Evolutionary conservation across 179 eudicot genomes (phyloP).

Genomic region (Carnegiea gigantea): DNA sequence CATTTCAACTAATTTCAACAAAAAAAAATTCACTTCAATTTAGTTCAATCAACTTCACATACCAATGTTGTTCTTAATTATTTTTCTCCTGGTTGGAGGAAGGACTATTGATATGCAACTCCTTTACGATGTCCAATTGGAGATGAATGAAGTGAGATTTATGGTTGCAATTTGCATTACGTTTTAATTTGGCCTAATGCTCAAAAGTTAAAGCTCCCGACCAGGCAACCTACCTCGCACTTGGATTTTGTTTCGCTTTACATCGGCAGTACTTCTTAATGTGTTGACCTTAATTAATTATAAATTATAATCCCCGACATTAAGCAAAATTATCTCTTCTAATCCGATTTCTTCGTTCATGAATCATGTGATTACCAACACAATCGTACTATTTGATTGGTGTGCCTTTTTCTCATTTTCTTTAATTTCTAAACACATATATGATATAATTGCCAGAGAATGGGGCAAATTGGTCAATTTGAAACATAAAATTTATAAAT

Average conservation of each 20-base stretch:
- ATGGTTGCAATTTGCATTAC: slow-evolving; percentile 14
- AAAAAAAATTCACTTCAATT: too few species aligned
- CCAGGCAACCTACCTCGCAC: slow-evolving; percentile 20
- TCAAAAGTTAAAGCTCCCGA: slow-evolving; percentile 18
- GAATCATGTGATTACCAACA: too few species aligned
- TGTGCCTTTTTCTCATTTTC: too few species aligned
- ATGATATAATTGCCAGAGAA: too few species aligned
- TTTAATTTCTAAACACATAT: too few species aligned
- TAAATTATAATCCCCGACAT: neutral
- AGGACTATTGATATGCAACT: neutral
- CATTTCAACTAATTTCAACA: too few species aligned
- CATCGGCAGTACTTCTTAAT: neutral
- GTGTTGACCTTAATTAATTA: neutral
- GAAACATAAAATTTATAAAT: too few species aligned
- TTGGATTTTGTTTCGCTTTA: slow-evolving; percentile 24
- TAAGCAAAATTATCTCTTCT: slow-evolving; percentile 4
- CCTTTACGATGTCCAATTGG: neutral
- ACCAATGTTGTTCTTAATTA: too few species aligned
- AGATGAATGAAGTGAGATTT: neutral
- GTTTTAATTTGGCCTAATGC: slow-evolving; percentile 22
- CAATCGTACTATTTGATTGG: too few species aligned
- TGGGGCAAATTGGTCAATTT: too few species aligned
- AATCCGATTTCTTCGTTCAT: neutral
- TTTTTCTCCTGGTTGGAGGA: neutral
- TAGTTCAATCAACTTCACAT: too few species aligned